A percentile compares a stretch with the other conserved stretches of the same genome.
Conservation (phyloP, 2,329 filamentous ascomycete species). For the Sordariomycetes sp. region DNA sequence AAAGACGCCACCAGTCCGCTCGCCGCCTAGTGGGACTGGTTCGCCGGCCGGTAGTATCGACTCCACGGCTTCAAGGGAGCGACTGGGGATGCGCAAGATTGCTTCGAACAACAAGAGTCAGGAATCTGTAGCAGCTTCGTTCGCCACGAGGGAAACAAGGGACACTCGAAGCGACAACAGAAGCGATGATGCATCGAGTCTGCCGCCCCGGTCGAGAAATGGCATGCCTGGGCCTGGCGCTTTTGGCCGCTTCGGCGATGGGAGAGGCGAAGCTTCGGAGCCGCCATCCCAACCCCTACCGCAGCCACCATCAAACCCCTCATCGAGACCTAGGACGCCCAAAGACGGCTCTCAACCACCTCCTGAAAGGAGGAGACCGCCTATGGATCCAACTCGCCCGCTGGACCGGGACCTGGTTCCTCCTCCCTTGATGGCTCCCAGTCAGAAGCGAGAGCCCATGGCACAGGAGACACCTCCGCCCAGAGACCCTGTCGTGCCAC, state of each 20-base stretch:
- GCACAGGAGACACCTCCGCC: neutral
- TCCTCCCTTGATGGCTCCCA: conserved; percentile 47
- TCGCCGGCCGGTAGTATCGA: conserved; percentile 46
- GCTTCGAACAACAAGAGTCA: conserved; percentile 46
- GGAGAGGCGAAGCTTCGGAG: conserved; percentile 9
- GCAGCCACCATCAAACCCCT: conserved; percentile 15
- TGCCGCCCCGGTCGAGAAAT: conserved; percentile 45
- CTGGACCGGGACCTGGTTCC: conserved; percentile 48
- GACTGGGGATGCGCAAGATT: conserved; percentile 34
- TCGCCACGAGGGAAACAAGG: conserved; percentile 26
- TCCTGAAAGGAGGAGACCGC: conserved; percentile 56
- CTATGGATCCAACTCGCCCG: conserved; percentile 52
- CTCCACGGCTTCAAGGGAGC: conserved; percentile 29
- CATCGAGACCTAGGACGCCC: conserved; percentile 3
- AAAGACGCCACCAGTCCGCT: conserved; percentile 19
- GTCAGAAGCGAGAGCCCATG: conserved; percentile 7
- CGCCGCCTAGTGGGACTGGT: conserved; percentile 27
- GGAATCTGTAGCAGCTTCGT: conserved; percentile 43
- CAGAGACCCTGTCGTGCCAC: conserved; percentile 32
- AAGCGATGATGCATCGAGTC: conserved; percentile 41
- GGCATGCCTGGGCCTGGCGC: conserved; percentile 30
- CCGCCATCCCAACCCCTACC: conserved; percentile 11
- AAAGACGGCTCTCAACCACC: conserved; percentile 33
- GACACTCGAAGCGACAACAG: no score
- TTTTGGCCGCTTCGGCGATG: conserved; percentile 27